Evolutionary conservation across 2,329 filamentous ascomycete genomes (phyloP).

Genomic region (Trichoderma afroharzianum): DNA sequence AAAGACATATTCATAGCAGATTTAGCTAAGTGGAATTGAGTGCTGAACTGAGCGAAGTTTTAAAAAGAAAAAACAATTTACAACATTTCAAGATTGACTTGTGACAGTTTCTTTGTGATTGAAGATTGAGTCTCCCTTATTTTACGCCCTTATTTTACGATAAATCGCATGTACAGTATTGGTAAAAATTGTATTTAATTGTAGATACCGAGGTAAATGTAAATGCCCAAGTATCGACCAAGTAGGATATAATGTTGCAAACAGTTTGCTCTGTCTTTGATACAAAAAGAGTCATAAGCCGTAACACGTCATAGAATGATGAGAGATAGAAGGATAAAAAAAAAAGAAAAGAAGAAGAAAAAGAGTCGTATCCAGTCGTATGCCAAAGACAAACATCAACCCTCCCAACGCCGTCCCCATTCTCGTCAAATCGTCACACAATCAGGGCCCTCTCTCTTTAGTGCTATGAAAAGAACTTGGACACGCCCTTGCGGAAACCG

Average conservation of each 20-base stretch:
- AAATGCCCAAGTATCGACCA: not conserved
- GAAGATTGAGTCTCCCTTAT: not conserved
- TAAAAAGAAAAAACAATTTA: not conserved
- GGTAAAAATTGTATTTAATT: not conserved
- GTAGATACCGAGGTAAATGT: not conserved
- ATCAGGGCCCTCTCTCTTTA: not conserved
- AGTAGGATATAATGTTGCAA: not conserved
- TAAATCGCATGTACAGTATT: not conserved
- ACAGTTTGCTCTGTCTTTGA: not conserved
- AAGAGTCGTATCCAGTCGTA: conserved; percentile 14
- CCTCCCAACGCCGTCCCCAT: not conserved
- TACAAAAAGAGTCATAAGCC: conserved; percentile 11
- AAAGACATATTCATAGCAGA: not conserved
- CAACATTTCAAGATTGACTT: not conserved
- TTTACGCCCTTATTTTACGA: not conserved
- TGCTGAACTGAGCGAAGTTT: not conserved
- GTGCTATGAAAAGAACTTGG: conserved; percentile 39
- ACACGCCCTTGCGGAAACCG: conserved; percentile 35
- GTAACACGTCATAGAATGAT: conserved; percentile 11
- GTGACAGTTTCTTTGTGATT: not conserved
- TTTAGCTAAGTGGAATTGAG: not conserved
- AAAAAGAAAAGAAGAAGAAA: not conserved
- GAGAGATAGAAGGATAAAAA: conserved; percentile 5
- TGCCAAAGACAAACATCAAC: not conserved
- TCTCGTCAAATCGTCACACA: conserved; percentile 11